These are phyloP conservation scores for Chlamydomonas incerta DNA, from an alignment of 139 green algal genomes.

Conservation along the genomic window DNA sequence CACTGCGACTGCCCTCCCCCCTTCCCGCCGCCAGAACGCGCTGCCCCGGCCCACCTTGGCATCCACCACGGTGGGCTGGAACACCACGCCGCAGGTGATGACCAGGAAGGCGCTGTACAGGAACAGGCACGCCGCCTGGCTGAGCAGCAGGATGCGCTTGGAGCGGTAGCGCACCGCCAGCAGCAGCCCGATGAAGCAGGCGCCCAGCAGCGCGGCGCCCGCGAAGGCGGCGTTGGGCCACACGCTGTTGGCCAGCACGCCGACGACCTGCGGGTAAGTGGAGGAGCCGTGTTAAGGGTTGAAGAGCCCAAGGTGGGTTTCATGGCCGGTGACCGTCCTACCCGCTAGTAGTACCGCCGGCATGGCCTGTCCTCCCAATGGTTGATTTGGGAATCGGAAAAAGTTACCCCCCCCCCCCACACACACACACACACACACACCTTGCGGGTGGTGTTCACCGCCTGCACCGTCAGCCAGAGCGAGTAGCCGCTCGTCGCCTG, in stretches of 20 bases:
- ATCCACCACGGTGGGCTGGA: slow-evolving; percentile 29
- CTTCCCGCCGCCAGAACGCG: too few species aligned
- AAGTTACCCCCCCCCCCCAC: too few species aligned
- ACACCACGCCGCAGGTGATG: not conserved
- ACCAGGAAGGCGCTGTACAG: slow-evolving; percentile 35
- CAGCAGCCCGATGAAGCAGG: slow-evolving; percentile 2
- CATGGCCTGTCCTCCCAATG: too few species aligned
- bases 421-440: too few species aligned
- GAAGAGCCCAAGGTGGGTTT: too few species aligned
- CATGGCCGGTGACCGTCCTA: too few species aligned
- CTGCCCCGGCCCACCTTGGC: slow-evolving; percentile 2
- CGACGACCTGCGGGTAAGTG: slow-evolving; percentile 36
- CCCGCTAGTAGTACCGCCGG: too few species aligned
- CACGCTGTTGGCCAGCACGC: slow-evolving; percentile 27
- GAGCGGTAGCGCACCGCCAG: slow-evolving; percentile 38
- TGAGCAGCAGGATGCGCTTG: slow-evolving; percentile 37
- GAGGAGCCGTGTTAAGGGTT: not conserved
- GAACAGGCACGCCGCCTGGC: slow-evolving; percentile 20
- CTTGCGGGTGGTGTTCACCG: slow-evolving; percentile 39
- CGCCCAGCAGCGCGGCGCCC: not conserved
- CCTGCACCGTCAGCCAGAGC: slow-evolving; percentile 32
- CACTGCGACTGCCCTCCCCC: too few species aligned
- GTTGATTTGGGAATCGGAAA: too few species aligned
- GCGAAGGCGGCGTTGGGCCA: slow-evolving; percentile 40
- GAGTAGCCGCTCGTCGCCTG: slow-evolving; percentile 6